Evolutionary conservation across 1,284 basidiomycete genomes (phyloP), one percentile per base, ranked within the genome.

Genomic region (Mycosarcoma mackinlayi): DNA sequence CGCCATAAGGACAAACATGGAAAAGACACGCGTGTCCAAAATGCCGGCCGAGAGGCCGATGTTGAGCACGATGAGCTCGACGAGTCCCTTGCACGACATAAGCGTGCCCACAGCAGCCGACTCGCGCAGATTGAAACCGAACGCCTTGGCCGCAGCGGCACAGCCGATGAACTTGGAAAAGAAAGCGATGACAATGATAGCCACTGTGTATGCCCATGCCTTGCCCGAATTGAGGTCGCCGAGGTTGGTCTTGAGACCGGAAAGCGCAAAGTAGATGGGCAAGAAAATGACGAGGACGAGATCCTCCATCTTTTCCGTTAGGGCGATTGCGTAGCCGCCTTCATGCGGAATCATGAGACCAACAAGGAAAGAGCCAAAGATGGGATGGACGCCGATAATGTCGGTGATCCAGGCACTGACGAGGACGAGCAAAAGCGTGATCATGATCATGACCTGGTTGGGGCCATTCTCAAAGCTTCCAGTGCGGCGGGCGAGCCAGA

Each of bases 1-100:
- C 0, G 94, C 92, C 83, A 92, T 92, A 30, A 96, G 85, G 23
- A 95, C 93, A 74, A 97, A 94, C 92, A 97, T 96, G 13, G 86
- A 86, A 76, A 88, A 88, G 19, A 87, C 84, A n/a, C 82, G 79
- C 28, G 83, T 86, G 31, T 91, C 89, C 50, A 98, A 86, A 67
- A 93, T 92, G 0, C 90, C 89, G 79, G 87, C 93, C 61, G 87
- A 82, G 2, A 93, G 86, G 65, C 93, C 94, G 72, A 96, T 90
- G 80, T 97, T 96, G 78, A 96, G 88, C 10, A 95, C 94, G 70
- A 96, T 94, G 42, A 95, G 87, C 66, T 81, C 79, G 28, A 81
- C 77, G 10, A 70, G 91, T 89, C 93, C 93, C 85, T 96, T 96
- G 85, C 93, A 96, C 80, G 89, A 90, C 93, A 97, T 95, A 56